Conservation (phyloP, 1,284 basidiomycete genomes). For the Earliella scabrosa region DNA sequence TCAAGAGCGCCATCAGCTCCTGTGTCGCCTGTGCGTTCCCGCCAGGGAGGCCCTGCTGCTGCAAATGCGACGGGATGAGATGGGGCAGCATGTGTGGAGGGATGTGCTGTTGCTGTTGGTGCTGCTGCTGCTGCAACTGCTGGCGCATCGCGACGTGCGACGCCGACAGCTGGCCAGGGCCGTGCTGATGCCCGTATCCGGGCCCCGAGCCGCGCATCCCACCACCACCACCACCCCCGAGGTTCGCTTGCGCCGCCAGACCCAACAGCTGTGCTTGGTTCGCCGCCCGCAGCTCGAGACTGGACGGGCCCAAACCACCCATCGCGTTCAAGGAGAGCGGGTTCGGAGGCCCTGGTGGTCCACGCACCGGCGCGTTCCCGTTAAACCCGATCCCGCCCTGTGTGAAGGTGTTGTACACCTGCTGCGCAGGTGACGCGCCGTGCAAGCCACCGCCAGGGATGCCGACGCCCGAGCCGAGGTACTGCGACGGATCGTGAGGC, state of each 20-base stretch:
- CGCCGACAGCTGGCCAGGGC: conserved; percentile 44
- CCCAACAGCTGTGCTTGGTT: conserved; percentile 56
- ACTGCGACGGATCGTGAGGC: conserved; percentile 76
- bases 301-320: conserved; percentile 51
- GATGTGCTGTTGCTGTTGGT: conserved; percentile 47
- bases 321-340: conserved; percentile 50
- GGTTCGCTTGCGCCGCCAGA: conserved; percentile 45
- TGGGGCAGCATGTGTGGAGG: conserved; percentile 61
- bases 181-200: conserved; percentile 57
- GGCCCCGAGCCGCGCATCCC: conserved; percentile 41
- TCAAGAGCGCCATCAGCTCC: conserved; percentile 79
- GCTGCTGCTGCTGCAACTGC: conserved; percentile 33
- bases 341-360: conserved; percentile 53
- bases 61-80: conserved; percentile 62
- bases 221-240: conserved; percentile 39
- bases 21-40: conserved; percentile 60
- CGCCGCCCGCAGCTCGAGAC: conserved; percentile 56
- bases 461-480: conserved; percentile 54
- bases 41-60: conserved; percentile 53
- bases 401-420: conserved; percentile 56
- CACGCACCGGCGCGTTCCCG: conserved; percentile 55
- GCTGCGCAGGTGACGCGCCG: conserved; percentile 49
- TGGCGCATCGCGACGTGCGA: conserved; percentile 45
- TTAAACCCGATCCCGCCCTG: conserved; percentile 49
- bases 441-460: conserved; percentile 53